Conservation (phyloP, 257 asterid genomes). For the Lantana camara region DNA sequence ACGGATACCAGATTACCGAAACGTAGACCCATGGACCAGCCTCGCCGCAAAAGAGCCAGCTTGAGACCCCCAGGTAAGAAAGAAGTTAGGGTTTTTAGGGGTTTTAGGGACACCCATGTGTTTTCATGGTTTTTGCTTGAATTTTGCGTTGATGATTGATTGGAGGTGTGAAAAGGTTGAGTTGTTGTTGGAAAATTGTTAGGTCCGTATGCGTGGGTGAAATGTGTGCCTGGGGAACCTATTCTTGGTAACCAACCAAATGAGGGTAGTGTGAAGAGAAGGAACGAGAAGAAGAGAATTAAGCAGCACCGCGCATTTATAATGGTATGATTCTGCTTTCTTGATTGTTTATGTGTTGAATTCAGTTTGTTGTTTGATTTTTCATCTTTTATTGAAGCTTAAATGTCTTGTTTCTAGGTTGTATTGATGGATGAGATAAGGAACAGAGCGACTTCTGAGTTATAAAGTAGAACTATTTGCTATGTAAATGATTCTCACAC, state of each 20-base stretch:
- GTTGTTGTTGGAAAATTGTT: slow-evolving; percentile 22
- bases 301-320: slow-evolving; percentile 61
- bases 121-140: neutral
- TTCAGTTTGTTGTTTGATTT: neutral
- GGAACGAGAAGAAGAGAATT: slow-evolving; percentile 84
- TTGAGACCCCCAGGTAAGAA: slow-evolving; percentile 66
- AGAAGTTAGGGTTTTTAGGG: slow-evolving; percentile 22
- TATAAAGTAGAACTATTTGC: neutral
- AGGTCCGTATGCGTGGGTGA: slow-evolving; percentile 85
- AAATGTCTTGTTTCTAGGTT: slow-evolving; percentile 7
- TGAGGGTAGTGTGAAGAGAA: slow-evolving; percentile 78
- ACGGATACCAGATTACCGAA: slow-evolving; percentile 71
- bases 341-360: neutral
- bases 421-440: slow-evolving; percentile 6
- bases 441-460: neutral
- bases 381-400: slow-evolving; percentile 5
- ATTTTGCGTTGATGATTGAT: neutral
- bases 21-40: slow-evolving; percentile 63
- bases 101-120: slow-evolving; percentile 12
- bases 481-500: neutral
- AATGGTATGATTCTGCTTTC: slow-evolving; percentile 43
- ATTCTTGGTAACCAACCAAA: slow-evolving; percentile 73
- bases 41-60: slow-evolving; percentile 67
- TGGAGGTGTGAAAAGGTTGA: slow-evolving; percentile 1
- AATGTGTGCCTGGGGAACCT: slow-evolving; percentile 68